Conservation (phyloP, 257 asterid species). For the Solanum corneliomulleri region DNA sequence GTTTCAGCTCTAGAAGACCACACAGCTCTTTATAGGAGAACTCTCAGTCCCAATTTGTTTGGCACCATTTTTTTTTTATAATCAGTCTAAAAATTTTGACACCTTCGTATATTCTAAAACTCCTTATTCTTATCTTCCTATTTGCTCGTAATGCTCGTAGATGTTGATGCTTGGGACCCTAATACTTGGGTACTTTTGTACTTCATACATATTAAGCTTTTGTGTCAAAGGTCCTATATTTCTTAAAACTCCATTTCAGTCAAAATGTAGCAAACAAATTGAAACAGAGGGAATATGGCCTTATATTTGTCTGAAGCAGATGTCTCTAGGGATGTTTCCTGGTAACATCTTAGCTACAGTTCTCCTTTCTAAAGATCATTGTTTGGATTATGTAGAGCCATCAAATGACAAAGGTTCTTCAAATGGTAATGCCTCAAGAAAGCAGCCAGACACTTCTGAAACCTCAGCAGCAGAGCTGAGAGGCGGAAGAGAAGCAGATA, state of each 20-base stretch:
- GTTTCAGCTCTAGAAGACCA: neutral
- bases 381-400: conserved; percentile 27
- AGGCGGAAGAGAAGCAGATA: conserved; percentile 10
- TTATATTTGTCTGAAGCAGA: neutral
- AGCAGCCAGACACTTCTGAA: conserved; percentile 15
- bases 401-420: conserved; percentile 16
- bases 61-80: neutral
- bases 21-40: neutral
- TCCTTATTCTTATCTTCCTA: neutral
- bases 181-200: neutral
- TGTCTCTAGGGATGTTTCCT: neutral
- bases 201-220: neutral
- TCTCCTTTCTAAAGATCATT: neutral
- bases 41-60: neutral
- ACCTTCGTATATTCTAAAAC: neutral
- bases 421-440: conserved; percentile 2
- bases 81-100: neutral
- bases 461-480: conserved; percentile 8
- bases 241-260: neutral
- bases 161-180: neutral
- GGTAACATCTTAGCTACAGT: neutral
- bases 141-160: neutral
- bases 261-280: neutral
- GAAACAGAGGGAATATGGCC: neutral
- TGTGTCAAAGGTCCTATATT: neutral